Conservation (phyloP, 768 basidiomycete species). For the Russula compacta region DNA sequence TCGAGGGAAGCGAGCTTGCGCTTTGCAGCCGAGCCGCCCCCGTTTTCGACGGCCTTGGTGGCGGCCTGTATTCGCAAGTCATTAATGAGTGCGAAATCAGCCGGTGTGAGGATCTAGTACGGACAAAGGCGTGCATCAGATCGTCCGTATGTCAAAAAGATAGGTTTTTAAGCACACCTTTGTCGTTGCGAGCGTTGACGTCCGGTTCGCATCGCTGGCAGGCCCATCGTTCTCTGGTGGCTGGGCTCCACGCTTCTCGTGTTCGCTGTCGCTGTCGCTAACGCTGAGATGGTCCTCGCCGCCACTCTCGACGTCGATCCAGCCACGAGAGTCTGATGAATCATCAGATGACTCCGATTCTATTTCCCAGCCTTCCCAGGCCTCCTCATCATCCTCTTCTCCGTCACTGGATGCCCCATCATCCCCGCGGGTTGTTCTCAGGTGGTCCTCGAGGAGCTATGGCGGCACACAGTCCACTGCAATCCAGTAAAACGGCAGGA, state of each 20-base stretch:
- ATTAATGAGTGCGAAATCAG: conserved; percentile 87
- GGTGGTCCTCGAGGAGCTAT: conserved; percentile 83
- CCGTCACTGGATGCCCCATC: conserved; percentile 40
- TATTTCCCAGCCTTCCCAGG: conserved; percentile 86
- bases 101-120: conserved; percentile 85
- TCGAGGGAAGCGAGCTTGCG: conserved; percentile 82
- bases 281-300: conserved; percentile 60
- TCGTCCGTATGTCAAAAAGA: not conserved
- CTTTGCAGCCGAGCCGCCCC: conserved; percentile 70
- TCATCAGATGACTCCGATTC: conserved; percentile 58
- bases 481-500: not conserved
- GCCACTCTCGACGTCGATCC: conserved; percentile 74
- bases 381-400: conserved; percentile 53
- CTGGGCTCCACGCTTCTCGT: conserved; percentile 23
- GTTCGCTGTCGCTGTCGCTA: conserved; percentile 80
- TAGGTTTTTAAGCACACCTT: conserved; percentile 44
- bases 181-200: conserved; percentile 68
- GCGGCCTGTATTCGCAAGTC: conserved; percentile 81
- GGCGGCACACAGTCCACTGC: not conserved
- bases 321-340: conserved; percentile 53
- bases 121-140: not conserved
- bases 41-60: conserved; percentile 54
- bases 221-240: conserved; percentile 20
- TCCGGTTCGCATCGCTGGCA: conserved; percentile 28
- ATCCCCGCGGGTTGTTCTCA: conserved; percentile 62